Evolutionary conservation across 2,329 filamentous ascomycete species (phyloP).

Genomic region (Ploettnerulaceae sp.): DNA sequence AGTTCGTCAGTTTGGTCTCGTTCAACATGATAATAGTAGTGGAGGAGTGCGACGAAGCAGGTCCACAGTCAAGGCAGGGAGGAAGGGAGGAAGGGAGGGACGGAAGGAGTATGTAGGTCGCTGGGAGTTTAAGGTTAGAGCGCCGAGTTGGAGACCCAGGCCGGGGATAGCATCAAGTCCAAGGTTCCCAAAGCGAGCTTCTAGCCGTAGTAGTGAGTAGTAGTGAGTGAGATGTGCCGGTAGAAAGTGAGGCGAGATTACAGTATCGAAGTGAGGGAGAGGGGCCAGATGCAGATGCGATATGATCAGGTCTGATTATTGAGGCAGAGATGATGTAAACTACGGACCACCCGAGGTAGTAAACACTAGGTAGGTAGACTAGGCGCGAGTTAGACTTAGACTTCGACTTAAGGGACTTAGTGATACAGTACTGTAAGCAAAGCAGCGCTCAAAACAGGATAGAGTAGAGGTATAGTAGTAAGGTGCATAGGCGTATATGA

Average conservation of each 20-base stretch:
- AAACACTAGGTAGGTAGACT: too few relatives aligned
- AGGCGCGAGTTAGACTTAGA: too few relatives aligned
- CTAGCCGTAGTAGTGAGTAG: neutral
- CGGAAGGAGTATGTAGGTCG: too few relatives aligned
- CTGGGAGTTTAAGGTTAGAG: constrained; percentile 1
- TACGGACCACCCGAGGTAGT: too few relatives aligned
- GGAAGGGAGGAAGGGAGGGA: constrained; percentile 3
- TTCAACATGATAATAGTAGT: neutral
- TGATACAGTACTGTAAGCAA: too few relatives aligned
- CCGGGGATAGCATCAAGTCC: too few relatives aligned
- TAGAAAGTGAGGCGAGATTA: too few relatives aligned
- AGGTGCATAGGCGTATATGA: neutral
- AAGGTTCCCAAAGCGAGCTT: neutral
- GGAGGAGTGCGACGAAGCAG: constrained; percentile 11
- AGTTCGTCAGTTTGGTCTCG: constrained; percentile 2
- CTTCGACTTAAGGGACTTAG: too few relatives aligned
- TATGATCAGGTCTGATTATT: neutral
- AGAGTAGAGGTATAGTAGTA: too few relatives aligned
- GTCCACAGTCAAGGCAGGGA: constrained; percentile 9
- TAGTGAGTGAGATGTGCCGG: too few relatives aligned
- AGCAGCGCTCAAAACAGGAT: neutral
- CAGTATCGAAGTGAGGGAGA: neutral
- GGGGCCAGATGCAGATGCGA: neutral
- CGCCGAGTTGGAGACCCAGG: constrained; percentile 1
- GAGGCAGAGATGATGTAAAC: too few relatives aligned